Evolutionary conservation across 2,329 filamentous ascomycete species (phyloP), one percentile per base, ranked within the genome.

Genomic region (Cryphonectria carpinicola): DNA sequence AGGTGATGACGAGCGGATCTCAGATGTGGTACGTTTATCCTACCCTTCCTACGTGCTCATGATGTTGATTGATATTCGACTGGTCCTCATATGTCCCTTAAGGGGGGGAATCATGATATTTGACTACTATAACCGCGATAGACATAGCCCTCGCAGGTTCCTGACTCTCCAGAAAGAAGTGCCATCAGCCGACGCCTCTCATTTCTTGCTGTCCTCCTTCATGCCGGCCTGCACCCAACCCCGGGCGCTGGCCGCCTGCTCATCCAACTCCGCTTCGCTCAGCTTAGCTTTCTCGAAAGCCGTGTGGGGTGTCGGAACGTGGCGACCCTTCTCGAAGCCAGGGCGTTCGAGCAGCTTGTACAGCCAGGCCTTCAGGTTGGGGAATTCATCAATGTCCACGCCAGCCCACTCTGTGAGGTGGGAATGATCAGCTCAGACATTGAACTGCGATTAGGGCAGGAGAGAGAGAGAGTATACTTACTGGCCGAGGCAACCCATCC

Each of bases 361-460:
- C 73, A 95, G 86, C 94, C 94, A 97, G 52, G 89, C 89, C 77
- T 93, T 89, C 73, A 97, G 79, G 65, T 87, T 79, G 3, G 93
- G 93, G 81, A 95, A 97, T 71, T 94, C 90, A 1, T 90, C 83
- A 68, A 95, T 88, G 66, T 94, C 88, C 60, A 94, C 78, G 22
- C 90, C 90, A 0, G 88, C 84, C 88, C 88, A 92, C 35, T 84
- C 88, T 65, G 86, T 86, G 19, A 28, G 35, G 14, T 37, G 37
- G 17, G 11, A 60, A 39, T 3, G 35, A 39, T 70, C 46, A 72
- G 70, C 54, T 2, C 11, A 10, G 13, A 14, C 10, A 7, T 39
- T 35, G 13, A 35, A 62, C 3, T 32, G 35, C 37, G 19, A 46
- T n/a, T 4, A 19, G 39, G 6, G 49, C 3, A 28, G 25, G 32